A percentile compares a stretch with the other conserved stretches of the same genome.
Conservation (phyloP, 768 basidiomycete genomes). For the Naganishia friedmannii region DNA sequence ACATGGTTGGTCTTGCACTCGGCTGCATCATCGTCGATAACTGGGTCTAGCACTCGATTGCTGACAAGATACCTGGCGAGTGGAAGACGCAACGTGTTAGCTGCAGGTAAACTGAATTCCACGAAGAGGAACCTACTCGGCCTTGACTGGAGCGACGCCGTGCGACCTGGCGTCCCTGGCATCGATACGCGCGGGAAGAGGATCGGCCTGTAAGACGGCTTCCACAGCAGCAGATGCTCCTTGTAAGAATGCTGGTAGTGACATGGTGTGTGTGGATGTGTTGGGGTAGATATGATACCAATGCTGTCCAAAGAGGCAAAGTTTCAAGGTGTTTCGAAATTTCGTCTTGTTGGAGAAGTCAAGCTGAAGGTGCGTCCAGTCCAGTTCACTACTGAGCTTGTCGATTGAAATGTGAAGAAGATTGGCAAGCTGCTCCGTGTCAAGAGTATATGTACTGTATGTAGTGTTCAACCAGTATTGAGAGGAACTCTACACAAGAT, state of each 20-base stretch:
- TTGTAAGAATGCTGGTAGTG: not conserved
- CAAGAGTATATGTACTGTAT: too few species aligned
- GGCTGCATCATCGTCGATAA: conserved; percentile 41
- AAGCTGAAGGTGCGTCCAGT: too few species aligned
- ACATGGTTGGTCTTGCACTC: conserved; percentile 36
- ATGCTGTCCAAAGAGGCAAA: too few species aligned
- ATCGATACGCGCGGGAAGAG: conserved; percentile 5
- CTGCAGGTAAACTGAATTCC: conserved; percentile 26
- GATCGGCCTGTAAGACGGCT: not conserved
- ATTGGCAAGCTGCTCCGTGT: too few species aligned
- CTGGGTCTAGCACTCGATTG: conserved; percentile 20
- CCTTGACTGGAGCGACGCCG: conserved; percentile 47
- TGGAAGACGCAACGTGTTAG: conserved; percentile 28
- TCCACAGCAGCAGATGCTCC: not conserved
- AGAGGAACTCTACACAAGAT: too few species aligned
- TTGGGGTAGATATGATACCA: not conserved
- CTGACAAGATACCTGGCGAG: conserved; percentile 20
- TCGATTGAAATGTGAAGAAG: too few species aligned
- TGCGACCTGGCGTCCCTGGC: conserved; percentile 28
- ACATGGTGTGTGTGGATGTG: not conserved
- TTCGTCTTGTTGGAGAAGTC: not conserved
- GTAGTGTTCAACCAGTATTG: too few species aligned
- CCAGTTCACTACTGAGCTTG: too few species aligned
- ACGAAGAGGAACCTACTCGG: conserved; percentile 45
- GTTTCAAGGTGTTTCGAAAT: conserved; percentile 6